Evolutionary conservation across 2,329 filamentous ascomycete genomes (phyloP), one percentile per base, ranked within the genome.

Genomic region (Pseudogymnoascus sp.): DNA sequence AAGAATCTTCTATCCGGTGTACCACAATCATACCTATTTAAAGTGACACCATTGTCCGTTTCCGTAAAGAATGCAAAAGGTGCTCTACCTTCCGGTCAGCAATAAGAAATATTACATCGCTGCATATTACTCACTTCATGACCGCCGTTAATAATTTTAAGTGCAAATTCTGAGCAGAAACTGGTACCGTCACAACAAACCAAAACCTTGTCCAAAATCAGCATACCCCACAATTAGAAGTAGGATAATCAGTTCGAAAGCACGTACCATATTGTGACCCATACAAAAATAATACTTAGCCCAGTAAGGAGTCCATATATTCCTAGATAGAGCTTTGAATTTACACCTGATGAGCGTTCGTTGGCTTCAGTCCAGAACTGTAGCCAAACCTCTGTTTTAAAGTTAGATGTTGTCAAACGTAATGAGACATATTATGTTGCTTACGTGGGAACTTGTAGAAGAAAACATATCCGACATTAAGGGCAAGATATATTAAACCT

Each of bases 1-100:
- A 33, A 8, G 19, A 35, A 14, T 31, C 44, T 42, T 50, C 21
- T 26, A n/a, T 26, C 19, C 6, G 4, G 44, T 50, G 44, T 24
- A 26, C 13, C 13, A 50, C 1, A 50, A 50, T 26, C 21, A 26
- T 50, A 50, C 44, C 44, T 50, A 21, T 59, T 35, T 19, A 62
- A 56, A 10, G 63, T 65, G 40, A 61, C 37, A 13, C 65, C 65
- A 56, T 42, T 63, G 42, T 66, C 64, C 21, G 61, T 65, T 19
- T 44, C 38, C 13, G 61, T 19, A 38, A 66, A 63, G 31, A 66
- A 66, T 33, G 61, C 35, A 60, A 60, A 53, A 29, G 47, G 16
- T 13, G 31, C 26, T 37, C 65, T 66, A 53, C 60, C 26, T 47
- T 21, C 33, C 14, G n/a, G 40, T 61, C 8, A 62, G 63, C 13